Evolutionary conservation across 768 basidiomycete genomes (phyloP).

Genomic region (Hirschioporus abietinus): DNA sequence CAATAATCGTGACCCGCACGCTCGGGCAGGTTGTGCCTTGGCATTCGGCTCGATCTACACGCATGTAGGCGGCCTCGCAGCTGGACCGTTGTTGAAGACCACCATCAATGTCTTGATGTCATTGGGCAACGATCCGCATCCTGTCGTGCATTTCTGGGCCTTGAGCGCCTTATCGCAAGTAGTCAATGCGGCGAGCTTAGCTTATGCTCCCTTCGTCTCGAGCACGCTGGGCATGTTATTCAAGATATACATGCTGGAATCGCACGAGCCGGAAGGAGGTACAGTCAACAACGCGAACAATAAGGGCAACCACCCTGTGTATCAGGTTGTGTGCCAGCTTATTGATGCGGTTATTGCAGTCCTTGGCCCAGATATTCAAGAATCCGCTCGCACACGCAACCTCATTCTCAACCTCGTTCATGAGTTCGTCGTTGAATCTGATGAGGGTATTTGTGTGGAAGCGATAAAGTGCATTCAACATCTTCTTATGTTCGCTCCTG

Average conservation of each 20-base stretch:
- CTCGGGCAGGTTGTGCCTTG: constrained; percentile 88
- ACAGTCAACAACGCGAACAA: constrained; percentile 76
- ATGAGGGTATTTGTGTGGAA: constrained; percentile 86
- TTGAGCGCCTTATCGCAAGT: constrained; percentile 80
- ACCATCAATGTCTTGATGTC: constrained; percentile 95
- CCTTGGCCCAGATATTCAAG: constrained; percentile 92
- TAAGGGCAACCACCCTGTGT: constrained; percentile 86
- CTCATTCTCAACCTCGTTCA: constrained; percentile 81
- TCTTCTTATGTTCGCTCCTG: constrained; percentile 91
- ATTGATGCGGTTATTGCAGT: constrained; percentile 92
- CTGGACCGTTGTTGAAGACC: constrained; percentile 90
- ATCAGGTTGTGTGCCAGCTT: constrained; percentile 86
- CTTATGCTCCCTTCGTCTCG: constrained; percentile 85
- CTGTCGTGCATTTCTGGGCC: constrained; percentile 93
- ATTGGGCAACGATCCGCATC: constrained; percentile 92
- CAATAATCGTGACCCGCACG: constrained; percentile 87
- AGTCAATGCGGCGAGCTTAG: constrained; percentile 86
- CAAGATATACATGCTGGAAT: constrained; percentile 83
- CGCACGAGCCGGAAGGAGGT: constrained; percentile 92
- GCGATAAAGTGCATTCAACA: constrained; percentile 96
- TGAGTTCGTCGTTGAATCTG: constrained; percentile 79
- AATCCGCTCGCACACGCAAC: constrained; percentile 72
- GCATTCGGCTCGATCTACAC: constrained; percentile 90
- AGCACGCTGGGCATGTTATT: constrained; percentile 86
- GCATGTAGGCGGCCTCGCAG: constrained; percentile 91